A percentile compares a stretch with the other conserved stretches of the same genome.
Conservation (phyloP, 164 flowering plant species). For the Dillenia turbinata region DNA sequence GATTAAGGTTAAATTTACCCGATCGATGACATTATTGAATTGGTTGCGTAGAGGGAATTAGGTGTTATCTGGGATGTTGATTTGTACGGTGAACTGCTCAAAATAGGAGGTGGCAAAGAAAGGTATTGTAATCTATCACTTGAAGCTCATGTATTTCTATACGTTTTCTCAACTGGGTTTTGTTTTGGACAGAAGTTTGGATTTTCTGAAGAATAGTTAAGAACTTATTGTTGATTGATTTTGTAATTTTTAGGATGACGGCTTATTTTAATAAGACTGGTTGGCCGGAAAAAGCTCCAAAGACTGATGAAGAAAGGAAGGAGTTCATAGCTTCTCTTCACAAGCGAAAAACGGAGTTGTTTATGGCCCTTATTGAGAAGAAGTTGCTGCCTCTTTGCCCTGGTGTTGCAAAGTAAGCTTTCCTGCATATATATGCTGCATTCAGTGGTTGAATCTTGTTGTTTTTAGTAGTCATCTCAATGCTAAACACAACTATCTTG, state of each 20-base stretch:
- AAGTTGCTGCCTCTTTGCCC: slow-evolving; percentile 95
- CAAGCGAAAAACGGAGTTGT: slow-evolving; percentile 83
- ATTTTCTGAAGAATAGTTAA: not conserved
- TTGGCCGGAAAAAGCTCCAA: slow-evolving; percentile 96
- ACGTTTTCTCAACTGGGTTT: no score
- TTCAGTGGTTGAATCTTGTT: not conserved
- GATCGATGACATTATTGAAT: not conserved
- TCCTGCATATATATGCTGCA: not conserved
- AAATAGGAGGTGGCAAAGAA: slow-evolving; percentile 98
- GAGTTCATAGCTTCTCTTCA: slow-evolving; percentile 84
- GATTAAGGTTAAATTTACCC: no score
- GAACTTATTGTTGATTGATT: slow-evolving; percentile 3
- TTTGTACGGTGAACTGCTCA: slow-evolving; percentile 93
- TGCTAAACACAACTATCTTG: no score
- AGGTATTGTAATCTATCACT: slow-evolving; percentile 38
- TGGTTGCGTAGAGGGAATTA: slow-evolving; percentile 59
- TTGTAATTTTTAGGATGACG: slow-evolving; percentile 67
- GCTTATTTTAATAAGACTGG: slow-evolving; percentile 86
- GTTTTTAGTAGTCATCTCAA: no score
- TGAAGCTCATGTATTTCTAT: no score
- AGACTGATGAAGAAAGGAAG: slow-evolving; percentile 71
- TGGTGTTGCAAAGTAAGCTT: slow-evolving; percentile 85
- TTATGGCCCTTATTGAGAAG: slow-evolving; percentile 95
- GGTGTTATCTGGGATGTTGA: slow-evolving; percentile 94
- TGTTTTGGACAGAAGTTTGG: not conserved